These are phyloP conservation scores for Taphrina flavorubra DNA, from an alignment of 1,139 yeast species.

Conservation along the genomic window DNA sequence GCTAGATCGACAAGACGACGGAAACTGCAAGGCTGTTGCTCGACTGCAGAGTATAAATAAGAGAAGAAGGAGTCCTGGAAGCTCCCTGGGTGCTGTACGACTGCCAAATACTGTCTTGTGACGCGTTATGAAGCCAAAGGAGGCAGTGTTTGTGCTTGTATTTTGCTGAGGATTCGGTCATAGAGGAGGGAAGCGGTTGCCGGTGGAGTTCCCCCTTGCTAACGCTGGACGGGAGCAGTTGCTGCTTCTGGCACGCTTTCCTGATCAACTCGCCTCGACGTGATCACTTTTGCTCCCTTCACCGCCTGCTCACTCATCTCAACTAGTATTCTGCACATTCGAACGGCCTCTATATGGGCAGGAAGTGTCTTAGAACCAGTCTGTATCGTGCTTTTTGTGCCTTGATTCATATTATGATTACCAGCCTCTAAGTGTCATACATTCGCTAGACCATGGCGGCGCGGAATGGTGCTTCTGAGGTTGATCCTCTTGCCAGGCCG, in stretches of 20 bases:
- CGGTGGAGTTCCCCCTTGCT: background rate
- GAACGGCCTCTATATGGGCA: too few species aligned
- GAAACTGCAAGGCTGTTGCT: background rate
- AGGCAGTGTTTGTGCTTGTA: constrained; percentile 6
- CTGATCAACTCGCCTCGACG: background rate
- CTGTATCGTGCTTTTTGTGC: too few species aligned
- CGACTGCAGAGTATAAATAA: background rate
- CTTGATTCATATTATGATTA: background rate
- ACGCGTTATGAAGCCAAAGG: background rate
- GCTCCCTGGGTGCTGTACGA: background rate
- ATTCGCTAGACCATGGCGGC: background rate
- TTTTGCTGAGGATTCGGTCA: constrained; percentile 11
- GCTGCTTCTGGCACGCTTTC: background rate
- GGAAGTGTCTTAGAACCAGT: too few species aligned
- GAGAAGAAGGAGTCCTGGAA: background rate
- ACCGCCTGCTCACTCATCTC: too few species aligned
- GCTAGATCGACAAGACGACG: background rate
- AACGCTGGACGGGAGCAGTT: background rate
- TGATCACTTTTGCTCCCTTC: background rate
- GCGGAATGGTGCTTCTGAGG: background rate
- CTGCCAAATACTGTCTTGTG: background rate
- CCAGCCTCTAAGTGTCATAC: background rate
- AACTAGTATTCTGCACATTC: too few species aligned
- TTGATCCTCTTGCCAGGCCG: constrained; percentile 7
- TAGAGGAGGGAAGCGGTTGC: background rate